phyloP scores from a whole-genome alignment of 108 stramenopile genomes.

The Cyclotella atomus region DNA sequence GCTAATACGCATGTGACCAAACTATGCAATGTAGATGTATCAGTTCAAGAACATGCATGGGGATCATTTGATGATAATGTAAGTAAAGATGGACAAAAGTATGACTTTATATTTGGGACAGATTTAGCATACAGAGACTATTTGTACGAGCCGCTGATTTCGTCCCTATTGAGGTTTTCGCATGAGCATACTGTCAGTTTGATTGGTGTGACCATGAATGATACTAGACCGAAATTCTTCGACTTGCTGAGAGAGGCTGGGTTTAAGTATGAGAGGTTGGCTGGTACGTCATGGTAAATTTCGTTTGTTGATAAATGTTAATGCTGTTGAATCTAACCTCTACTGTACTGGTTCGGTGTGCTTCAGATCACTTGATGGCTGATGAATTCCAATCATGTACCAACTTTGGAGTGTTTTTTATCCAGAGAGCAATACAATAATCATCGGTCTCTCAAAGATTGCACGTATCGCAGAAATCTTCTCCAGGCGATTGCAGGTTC shows the following conservation, averaged over 20 bases:
- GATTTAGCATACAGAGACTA: slow-evolving; percentile 85
- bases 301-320: neutral
- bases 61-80: slow-evolving; percentile 46
- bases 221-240: slow-evolving; percentile 83
- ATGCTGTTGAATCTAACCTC: too few relatives aligned
- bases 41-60: slow-evolving; percentile 57
- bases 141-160: slow-evolving; percentile 80
- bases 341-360: too few relatives aligned
- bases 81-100: slow-evolving; percentile 37
- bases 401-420: slow-evolving; percentile 79
- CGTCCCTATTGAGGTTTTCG: slow-evolving; percentile 55
- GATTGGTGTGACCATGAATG: slow-evolving; percentile 85
- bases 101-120: slow-evolving; percentile 87
- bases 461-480: slow-evolving; percentile 95
- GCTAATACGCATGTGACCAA: slow-evolving; percentile 54
- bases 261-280: slow-evolving; percentile 63
- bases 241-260: slow-evolving; percentile 54
- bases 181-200: slow-evolving; percentile 59
- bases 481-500: slow-evolving; percentile 95
- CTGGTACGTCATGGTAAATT: neutral
- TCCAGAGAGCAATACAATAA: slow-evolving; percentile 38
- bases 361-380: slow-evolving; percentile 60
- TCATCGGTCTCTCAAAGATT: slow-evolving; percentile 88
- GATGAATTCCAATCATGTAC: slow-evolving; percentile 57
- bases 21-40: neutral